Evolutionary conservation across 495 filamentous ascomycete genomes (phyloP).

Genomic region (Hypoxylon lienhwacheense): DNA sequence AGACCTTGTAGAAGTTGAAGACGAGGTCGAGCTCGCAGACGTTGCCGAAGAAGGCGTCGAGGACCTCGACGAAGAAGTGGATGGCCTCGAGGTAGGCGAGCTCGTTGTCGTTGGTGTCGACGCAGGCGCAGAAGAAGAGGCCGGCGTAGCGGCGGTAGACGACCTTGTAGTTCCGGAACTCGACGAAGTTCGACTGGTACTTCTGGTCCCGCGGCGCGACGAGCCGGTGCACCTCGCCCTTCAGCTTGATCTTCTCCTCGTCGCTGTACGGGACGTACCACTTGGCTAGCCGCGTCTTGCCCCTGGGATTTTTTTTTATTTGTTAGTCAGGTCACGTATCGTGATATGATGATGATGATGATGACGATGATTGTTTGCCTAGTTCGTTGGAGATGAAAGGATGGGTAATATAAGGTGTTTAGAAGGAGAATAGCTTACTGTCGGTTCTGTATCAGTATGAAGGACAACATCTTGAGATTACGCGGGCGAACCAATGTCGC

Average conservation of each 20-base stretch:
- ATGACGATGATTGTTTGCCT: constrained; percentile 1
- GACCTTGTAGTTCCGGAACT: constrained; percentile 89
- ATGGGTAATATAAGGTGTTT: background rate
- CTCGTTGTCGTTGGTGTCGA: constrained; percentile 99
- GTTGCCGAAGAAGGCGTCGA: constrained; percentile 98
- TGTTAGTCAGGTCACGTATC: too few relatives aligned
- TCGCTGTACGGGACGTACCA: constrained; percentile 98
- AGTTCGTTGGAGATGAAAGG: background rate
- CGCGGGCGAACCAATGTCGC: constrained; percentile 9
- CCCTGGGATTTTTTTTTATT: too few relatives aligned
- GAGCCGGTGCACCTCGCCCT: constrained; percentile 92
- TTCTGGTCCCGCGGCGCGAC: constrained; percentile 98
- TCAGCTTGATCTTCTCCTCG: constrained; percentile 94
- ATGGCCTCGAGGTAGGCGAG: constrained; percentile 96
- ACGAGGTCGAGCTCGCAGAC: constrained; percentile 98
- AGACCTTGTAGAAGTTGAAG: constrained; percentile 92
- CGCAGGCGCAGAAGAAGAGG: constrained; percentile 97
- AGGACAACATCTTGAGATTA: constrained; percentile 68
- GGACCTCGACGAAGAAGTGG: constrained; percentile 98
- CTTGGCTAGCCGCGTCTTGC: constrained; percentile 97
- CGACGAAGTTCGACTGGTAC: constrained; percentile 99
- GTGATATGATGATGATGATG: too few relatives aligned
- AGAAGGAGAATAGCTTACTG: constrained; percentile 58
- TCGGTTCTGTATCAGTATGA: constrained; percentile 95
- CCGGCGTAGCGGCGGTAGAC: constrained; percentile 97